Conservation (phyloP, 139 green algal genomes). For the Chlorella sp. region DNA sequence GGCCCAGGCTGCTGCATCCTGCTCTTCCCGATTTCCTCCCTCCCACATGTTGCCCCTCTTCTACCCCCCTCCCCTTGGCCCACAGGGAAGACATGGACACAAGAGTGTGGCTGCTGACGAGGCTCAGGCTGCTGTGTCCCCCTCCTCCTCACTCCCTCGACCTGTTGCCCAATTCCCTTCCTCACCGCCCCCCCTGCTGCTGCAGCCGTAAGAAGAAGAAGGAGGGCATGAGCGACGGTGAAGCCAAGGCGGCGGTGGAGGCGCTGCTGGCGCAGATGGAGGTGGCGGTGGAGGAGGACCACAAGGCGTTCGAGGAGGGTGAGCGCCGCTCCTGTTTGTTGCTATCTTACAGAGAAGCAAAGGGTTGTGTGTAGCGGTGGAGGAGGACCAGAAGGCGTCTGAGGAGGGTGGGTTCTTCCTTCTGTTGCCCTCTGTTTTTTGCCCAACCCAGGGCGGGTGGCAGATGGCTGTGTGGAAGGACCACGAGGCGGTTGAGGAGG, state of each 20-base stretch:
- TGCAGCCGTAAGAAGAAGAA: constrained; percentile 26
- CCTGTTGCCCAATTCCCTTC: no score
- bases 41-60: no score
- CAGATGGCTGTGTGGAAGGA: constrained; percentile 61
- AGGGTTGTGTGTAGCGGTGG: constrained; percentile 42
- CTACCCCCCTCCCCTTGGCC: no score
- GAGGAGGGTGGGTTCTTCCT: constrained; percentile 4
- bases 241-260: constrained; percentile 51
- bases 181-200: no score
- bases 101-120: no score
- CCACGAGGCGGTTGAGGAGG: constrained; percentile 50
- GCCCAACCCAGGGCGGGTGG: neutral
- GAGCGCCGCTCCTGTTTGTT: neutral
- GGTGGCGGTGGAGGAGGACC: constrained; percentile 64
- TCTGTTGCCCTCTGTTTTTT: neutral
- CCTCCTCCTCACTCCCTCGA: no score
- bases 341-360: neutral
- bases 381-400: constrained; percentile 63
- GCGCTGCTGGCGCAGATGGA: constrained; percentile 62
- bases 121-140: no score
- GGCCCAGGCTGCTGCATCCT: constrained; percentile 31
- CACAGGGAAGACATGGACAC: no score
- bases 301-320: constrained; percentile 50
- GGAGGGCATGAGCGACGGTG: neutral
- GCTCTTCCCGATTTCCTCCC: no score